Base-by-base conservation (phyloP, 805 yeast genomes). In the Danielia reshetovae region DNA sequence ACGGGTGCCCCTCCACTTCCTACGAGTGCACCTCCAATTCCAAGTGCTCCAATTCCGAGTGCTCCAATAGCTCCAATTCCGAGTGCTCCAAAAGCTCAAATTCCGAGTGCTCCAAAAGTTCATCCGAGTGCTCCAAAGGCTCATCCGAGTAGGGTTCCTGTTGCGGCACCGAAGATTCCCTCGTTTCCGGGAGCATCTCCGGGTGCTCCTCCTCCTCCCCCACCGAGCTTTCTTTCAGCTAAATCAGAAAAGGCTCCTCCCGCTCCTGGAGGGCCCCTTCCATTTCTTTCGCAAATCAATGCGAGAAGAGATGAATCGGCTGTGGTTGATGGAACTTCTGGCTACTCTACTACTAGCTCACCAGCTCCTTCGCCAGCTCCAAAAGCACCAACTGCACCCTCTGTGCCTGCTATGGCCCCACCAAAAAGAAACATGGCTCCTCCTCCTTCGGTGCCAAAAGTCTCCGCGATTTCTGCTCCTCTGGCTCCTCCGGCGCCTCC, bases 231-330 rank as follows among this genome's bases (percentile, higher is more conserved):
- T n/a, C n/a, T n/a, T n/a, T n/a, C n/a, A n/a, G n/a, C n/a, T n/a
- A n/a, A n/a, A n/a, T n/a, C n/a, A n/a, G n/a, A n/a, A n/a, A n/a
- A n/a, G n/a, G 54, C 52, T 5, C 45, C 52, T 8, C 30, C 29
- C 11, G 45, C 52, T 7, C 16, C 23, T 11, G 36, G 42, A 2
- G 72, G 70, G 3, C 68, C 72, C 1, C 49, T 72, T 12, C 78
- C 79, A 4, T 73, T 74, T 48, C 55, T 74, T 9, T 68, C 72
- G 4, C 72, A 74, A 39, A 74, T 74, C 34, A 72, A 71, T 45
- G 66, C 62, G 22, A 66, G 68, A 41, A 59, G 79, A 41, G 72
- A 68, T 38, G 75, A 72, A 12, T 45, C 65, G 17, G 60, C 60
- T 47, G 74, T 67, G 24, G 68, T 70, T n/a, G 71, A 62, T 21